A percentile compares a stretch with the other conserved stretches of the same genome.
These are phyloP conservation scores for Podospora pseudoanserina DNA, from an alignment of 495 filamentous ascomycete species.

Conservation along the genomic window DNA sequence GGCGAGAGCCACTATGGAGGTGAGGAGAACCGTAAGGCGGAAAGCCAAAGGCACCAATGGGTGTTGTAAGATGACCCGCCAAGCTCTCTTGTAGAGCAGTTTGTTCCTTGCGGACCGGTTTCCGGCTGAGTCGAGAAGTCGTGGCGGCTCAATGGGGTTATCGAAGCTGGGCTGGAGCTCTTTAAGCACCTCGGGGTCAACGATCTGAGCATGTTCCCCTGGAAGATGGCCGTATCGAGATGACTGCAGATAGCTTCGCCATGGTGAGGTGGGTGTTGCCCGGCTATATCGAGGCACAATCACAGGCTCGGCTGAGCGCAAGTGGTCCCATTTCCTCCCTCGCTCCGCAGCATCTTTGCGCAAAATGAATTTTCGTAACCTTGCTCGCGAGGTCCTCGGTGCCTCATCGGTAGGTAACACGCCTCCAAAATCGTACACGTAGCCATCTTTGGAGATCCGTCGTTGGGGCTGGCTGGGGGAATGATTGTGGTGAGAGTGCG, in stretches of 20 bases:
- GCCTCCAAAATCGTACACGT: constrained; percentile 41
- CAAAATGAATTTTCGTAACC: constrained; percentile 30
- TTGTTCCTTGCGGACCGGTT: constrained; percentile 21
- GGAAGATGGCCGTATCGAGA: constrained; percentile 48
- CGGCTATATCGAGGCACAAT: constrained; percentile 48
- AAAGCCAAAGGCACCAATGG: constrained; percentile 82
- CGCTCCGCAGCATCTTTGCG: constrained; percentile 36
- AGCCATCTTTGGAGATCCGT: constrained; percentile 53
- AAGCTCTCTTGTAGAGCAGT: constrained; percentile 42
- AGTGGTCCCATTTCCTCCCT: constrained; percentile 56
- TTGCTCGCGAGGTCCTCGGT: constrained; percentile 16
- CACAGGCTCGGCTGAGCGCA: constrained; percentile 52
- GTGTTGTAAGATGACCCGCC: constrained; percentile 61
- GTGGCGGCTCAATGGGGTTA: constrained; percentile 27
- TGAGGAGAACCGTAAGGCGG: constrained; percentile 75
- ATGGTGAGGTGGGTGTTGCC: constrained; percentile 39
- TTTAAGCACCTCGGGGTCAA: constrained; percentile 42
- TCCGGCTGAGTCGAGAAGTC: constrained; percentile 17
- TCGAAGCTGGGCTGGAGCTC: constrained; percentile 51
- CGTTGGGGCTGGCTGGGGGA: constrained; percentile 45
- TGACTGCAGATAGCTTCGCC: constrained; percentile 48
- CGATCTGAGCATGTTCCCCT: constrained; percentile 42
- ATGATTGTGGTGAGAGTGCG: constrained; percentile 60
- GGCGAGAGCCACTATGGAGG: constrained; percentile 77
- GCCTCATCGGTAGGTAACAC: constrained; percentile 24